Base-by-base conservation (phyloP, 805 yeast species). In the Deakozyma indianensis region DNA sequence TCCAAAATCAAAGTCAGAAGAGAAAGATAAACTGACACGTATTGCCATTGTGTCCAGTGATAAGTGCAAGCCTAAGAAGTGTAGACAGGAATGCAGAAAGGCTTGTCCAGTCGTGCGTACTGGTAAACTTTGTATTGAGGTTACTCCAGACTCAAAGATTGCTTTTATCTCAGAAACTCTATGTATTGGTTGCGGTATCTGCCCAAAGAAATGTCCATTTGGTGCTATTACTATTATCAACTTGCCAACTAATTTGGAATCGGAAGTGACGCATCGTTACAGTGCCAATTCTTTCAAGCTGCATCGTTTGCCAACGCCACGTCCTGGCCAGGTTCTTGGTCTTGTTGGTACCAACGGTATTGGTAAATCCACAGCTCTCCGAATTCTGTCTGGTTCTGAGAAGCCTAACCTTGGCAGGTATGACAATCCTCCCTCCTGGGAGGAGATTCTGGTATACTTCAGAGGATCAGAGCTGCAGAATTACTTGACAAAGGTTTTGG, bases 141-240 rank as follows among this genome's bases (percentile, higher is more conserved):
- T 92, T 42, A 68, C 84, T 0, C 95, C 97, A 51, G 74, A 80
- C 20, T 77, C 83, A 50, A 92, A 92, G 61, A 85, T 92, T 59
- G 95, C 97, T 15, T 92, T 88, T 64, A 85, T 92, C 48, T 84
- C 95, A 16, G 98, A 92, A 63, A 84, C 70, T 35, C 70, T 92
- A 61, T 92, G 98, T 54, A 90, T 92, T 57, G 98, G 98, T 63
- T 92, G 98, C 74, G 98, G 98, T 87, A 92, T 92, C 56, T 92
- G 98, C 75, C 95, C 88, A 45, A 92, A 92, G 67, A 92, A 87
- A 64, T 92, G 98, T 68, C 98, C 98, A 24, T 92, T 92, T 61
- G 95, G 90, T 59, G 98, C 98, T 51, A 88, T 92, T 59, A 83
- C 77, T 60, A 92, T 92, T 62, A 92, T 92, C 70, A 92, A 92